Base-by-base conservation (phyloP, 2,329 filamentous ascomycete species). In the Ophiocordyceps camponoti-floridani region DNA sequence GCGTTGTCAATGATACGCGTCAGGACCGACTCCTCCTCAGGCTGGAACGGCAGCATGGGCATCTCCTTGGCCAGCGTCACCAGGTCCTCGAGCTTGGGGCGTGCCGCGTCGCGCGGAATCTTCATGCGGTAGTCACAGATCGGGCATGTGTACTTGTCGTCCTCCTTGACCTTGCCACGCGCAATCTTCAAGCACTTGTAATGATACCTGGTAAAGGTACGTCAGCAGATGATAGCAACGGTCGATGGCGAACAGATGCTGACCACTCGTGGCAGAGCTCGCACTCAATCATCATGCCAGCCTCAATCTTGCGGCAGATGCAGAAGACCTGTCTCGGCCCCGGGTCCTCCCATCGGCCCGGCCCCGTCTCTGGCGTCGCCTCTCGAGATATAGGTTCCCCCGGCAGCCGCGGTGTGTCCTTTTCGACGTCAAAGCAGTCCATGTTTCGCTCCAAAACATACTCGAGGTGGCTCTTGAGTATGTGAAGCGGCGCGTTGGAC, bases 211-310 rank as follows among this genome's bases (percentile, higher is more conserved):
- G 9, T 54, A 49, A 13, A 38, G 38, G 40, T 38, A 28, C 31
- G 8, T 38, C 16, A 18, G n/a, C 16, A 3, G 16, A 10, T 19
- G n/a, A 8, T 16, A 11, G 18, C 18, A n/a, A 26, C 6, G 11
- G 38, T 14, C 30, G 10, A 19, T 10, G 13, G 16, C 4, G 4
- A 12, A 41, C n/a, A 16, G 18, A 28, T 9, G 68, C 79, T 68
- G 61, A 88, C 91, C 91, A 98, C 66, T 98, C 91, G 56, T 95
- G 89, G 62, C 91, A 98, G 37, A 95, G 71, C 59, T 96, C 91
- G 59, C 91, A 98, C 63, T 98, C 91, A 54, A 98, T 96, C 91
- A 98, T 98, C 82, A 96, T 93, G 44, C 91, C 91, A 35, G 89
- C 87, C 62, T 98, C 91, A 7, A 86, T 77, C 50, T 81, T 85